Evolutionary conservation across 768 basidiomycete genomes (phyloP).

Genomic region (Lepiota subincarnata): DNA sequence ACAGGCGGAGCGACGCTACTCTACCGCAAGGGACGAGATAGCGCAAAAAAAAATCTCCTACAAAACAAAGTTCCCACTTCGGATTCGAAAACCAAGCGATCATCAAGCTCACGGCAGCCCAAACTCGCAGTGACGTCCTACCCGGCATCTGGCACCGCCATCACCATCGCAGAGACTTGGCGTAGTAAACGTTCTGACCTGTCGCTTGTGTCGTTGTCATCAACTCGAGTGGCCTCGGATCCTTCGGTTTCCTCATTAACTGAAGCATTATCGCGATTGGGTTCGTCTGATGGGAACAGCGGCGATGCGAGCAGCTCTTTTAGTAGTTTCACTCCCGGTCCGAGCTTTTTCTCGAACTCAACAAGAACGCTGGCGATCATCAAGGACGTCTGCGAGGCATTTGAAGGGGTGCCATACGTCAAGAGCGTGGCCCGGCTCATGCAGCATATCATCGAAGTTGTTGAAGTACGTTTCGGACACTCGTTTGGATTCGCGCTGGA

Average conservation of each 20-base stretch:
- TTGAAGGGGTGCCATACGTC: constrained; percentile 24
- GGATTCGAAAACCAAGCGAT: not conserved
- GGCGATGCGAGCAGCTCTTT: too few relatives aligned
- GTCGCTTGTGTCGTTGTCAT: not conserved
- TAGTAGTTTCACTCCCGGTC: too few relatives aligned
- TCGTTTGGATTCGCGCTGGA: not conserved
- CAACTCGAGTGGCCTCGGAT: too few relatives aligned
- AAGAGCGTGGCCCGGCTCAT: constrained; percentile 20
- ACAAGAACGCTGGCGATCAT: constrained; percentile 13
- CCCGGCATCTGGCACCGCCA: not conserved
- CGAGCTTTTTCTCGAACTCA: constrained; percentile 8
- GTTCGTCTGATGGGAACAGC: not conserved
- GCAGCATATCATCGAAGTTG: constrained; percentile 24
- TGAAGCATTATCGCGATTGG: not conserved
- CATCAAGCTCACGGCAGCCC: not conserved
- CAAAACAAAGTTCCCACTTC: not conserved
- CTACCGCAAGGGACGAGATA: not conserved
- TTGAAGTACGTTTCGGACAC: constrained; percentile 15
- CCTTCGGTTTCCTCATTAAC: not conserved
- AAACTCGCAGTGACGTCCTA: not conserved
- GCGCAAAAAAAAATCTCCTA: not conserved
- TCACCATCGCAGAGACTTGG: not conserved
- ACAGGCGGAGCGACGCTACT: constrained; percentile 2
- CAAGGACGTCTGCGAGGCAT: constrained; percentile 17
- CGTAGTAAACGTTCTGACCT: not conserved